Conservation (phyloP, 257 asterid genomes). For the Solanum ossicruentum region DNA sequence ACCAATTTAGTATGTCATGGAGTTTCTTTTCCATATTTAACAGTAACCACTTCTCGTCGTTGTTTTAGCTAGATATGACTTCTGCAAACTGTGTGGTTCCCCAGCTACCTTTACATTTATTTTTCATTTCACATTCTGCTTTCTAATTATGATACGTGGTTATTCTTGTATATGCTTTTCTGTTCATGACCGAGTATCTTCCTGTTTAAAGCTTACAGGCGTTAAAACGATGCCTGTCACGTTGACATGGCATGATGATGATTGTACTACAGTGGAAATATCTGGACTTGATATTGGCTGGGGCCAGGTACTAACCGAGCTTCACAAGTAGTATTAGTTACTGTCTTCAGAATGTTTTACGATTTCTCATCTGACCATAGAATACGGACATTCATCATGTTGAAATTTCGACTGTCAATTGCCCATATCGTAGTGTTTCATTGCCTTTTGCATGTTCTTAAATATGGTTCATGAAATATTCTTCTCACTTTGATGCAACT, state of each 20-base stretch:
- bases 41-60: background rate
- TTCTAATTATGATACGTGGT: no score
- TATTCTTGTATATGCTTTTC: background rate
- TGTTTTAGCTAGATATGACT: background rate
- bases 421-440: background rate
- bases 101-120: background rate
- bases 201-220: conserved; percentile 68
- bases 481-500: background rate
- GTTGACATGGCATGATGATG: conserved; percentile 52
- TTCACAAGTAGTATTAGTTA: background rate
- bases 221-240: conserved; percentile 41
- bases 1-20: no score
- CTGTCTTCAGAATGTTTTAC: background rate
- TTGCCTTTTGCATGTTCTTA: background rate
- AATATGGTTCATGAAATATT: background rate
- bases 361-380: background rate
- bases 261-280: conserved; percentile 50
- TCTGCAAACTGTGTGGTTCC: background rate
- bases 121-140: background rate
- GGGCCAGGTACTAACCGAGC: conserved; percentile 74
- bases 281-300: conserved; percentile 97
- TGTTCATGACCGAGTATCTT: background rate
- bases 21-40: no score
- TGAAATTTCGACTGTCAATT: background rate
- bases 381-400: background rate